Evolutionary conservation across 2,329 filamentous ascomycete genomes (phyloP), one percentile per base, ranked within the genome.

Genomic region (Sarocladium brachiariae): DNA sequence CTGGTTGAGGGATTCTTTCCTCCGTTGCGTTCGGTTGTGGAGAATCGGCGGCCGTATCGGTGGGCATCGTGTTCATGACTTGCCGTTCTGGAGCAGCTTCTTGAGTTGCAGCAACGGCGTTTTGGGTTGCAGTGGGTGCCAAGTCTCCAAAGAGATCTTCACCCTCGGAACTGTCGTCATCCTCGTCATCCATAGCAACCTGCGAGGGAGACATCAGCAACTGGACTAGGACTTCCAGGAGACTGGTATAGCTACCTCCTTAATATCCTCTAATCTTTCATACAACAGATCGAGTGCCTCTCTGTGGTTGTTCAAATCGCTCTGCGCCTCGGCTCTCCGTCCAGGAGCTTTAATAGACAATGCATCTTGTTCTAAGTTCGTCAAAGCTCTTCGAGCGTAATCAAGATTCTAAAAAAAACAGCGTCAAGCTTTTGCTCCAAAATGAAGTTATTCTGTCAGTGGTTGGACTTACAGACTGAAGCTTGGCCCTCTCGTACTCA

Each of bases 351-450:
- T 83, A 55, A 83, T 68, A n/a, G 67, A 70, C 13, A 79, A 66
- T 5, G 81, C 76, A 57, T 86, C 80, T 58, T 88, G 85, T 63
- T 90, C 87, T 37, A 89, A 76, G 53, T 77, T 82, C 18, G 84
- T 77, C 51, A 91, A 78, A 25, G 87, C 75, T 0, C 75, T 76
- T 35, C 83, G 80, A 18, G 87, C 87, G 63, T 87, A 81, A 57
- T 86, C 79, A 54, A 92, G 72, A 59, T 89, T 91, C 80, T 87
- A 55, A n/a, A n/a, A n/a, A n/a, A n/a, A n/a, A n/a, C n/a, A n/a
- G n/a, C n/a, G n/a, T n/a, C n/a, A n/a, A n/a, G n/a, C n/a, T n/a
- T n/a, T n/a, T n/a, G n/a, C n/a, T n/a, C n/a, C n/a, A n/a, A n/a
- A n/a, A n/a, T n/a, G n/a, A n/a, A 27, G 31, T 5, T 7, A 47